Conservation (phyloP, 2,329 filamentous ascomycete species). For the Exophiala dermatitidis region DNA sequence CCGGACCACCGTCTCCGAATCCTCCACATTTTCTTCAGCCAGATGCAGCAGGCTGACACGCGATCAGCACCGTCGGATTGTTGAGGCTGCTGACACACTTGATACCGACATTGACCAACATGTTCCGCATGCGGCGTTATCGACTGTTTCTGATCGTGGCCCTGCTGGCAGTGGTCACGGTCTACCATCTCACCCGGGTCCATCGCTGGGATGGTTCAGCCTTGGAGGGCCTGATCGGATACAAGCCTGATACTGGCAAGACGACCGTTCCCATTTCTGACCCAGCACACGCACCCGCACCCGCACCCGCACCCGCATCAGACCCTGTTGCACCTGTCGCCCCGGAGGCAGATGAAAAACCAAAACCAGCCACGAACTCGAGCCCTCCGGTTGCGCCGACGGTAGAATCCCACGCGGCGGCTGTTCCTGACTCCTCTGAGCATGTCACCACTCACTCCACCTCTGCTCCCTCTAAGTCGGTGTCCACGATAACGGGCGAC, state of each 20-base stretch:
- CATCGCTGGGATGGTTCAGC: constrained; percentile 32
- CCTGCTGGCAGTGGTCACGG: constrained; percentile 36
- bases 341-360: constrained; percentile 4
- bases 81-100: background rate
- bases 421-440: constrained; percentile 1
- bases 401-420: background rate
- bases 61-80: background rate
- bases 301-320: constrained; percentile 4
- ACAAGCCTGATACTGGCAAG: constrained; percentile 8
- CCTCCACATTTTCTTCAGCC: background rate
- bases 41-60: constrained; percentile 8
- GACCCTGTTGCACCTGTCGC: background rate
- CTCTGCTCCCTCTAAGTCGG: background rate
- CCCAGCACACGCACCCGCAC: background rate
- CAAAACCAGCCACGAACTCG: background rate
- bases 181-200: constrained; percentile 48
- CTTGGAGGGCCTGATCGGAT: constrained; percentile 14
- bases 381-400: constrained; percentile 3
- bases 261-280: background rate
- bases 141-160: constrained; percentile 42
- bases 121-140: constrained; percentile 46
- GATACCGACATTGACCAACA: constrained; percentile 23
- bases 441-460: background rate
- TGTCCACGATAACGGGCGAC: constrained; percentile 18
- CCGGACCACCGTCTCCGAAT: too few relatives aligned